A percentile compares a stretch with the other conserved stretches of the same genome.
Conservation (phyloP, 73 alveolate genomes). For the Symbiodinium natans region DNA sequence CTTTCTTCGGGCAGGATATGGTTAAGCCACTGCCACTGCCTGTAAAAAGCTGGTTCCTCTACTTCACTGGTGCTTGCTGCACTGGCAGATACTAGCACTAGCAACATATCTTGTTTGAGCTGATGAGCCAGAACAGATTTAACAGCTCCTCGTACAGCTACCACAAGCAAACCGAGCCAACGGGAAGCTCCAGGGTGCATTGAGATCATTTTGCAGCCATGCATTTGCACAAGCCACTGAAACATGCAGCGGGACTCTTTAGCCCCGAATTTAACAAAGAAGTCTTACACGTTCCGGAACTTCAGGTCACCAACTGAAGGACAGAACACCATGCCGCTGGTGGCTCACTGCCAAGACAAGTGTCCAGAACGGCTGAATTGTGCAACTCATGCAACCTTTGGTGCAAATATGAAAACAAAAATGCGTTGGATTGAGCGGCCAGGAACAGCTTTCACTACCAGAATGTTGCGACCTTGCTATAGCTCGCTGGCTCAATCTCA, state of each 20-base stretch:
- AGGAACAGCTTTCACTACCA: neutral
- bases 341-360: neutral
- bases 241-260: slow-evolving; percentile 88
- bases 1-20: neutral
- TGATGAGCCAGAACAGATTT: neutral
- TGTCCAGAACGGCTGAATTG: slow-evolving; percentile 59
- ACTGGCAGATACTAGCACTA: no score
- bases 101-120: neutral
- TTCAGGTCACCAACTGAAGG: neutral
- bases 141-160: neutral
- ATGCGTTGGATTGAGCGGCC: neutral
- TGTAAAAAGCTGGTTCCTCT: no score
- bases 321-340: neutral
- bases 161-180: neutral
- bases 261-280: slow-evolving; percentile 70
- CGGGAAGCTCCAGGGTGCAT: neutral
- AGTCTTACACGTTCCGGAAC: neutral
- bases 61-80: no score
- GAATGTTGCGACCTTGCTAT: neutral
- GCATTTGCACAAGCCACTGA: slow-evolving; percentile 68
- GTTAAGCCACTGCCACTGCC: no score
- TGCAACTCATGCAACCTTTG: slow-evolving; percentile 60
- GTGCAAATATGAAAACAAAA: slow-evolving; percentile 37
- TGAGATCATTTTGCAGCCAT: slow-evolving; percentile 12
- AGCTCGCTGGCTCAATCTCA: neutral